Evolutionary conservation across 1,139 yeast genomes (phyloP).

Genomic region (Yamadazyma aaseri): DNA sequence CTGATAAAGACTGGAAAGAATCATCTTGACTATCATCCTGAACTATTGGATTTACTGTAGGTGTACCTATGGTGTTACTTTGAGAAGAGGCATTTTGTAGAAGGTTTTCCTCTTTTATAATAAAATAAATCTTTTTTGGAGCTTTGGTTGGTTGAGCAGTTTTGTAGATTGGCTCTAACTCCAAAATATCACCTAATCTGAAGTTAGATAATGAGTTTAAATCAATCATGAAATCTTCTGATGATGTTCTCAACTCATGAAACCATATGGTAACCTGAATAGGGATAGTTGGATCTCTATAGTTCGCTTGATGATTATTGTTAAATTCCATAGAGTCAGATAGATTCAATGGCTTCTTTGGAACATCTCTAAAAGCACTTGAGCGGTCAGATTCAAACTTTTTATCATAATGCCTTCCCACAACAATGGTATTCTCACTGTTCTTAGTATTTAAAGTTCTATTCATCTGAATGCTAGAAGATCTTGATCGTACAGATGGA

Average conservation of each 20-base stretch:
- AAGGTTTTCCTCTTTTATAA: constrained; percentile 11
- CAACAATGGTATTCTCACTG: constrained; percentile 16
- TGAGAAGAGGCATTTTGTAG: constrained; percentile 1
- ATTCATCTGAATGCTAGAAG: constrained; percentile 13
- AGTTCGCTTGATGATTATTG: neutral
- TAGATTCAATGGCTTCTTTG: constrained; percentile 8
- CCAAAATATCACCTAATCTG: constrained; percentile 73
- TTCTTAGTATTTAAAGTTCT: constrained; percentile 12
- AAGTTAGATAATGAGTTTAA: constrained; percentile 52
- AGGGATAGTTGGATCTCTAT: constrained; percentile 21
- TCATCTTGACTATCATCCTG: constrained; percentile 6
- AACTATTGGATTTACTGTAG: constrained; percentile 4
- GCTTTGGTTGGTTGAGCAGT: neutral
- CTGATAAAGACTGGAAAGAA: constrained; percentile 3
- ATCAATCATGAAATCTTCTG: constrained; percentile 64
- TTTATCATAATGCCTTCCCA: constrained; percentile 14
- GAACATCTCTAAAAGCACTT: constrained; percentile 6
- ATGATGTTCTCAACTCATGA: constrained; percentile 64
- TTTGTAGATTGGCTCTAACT: constrained; percentile 31
- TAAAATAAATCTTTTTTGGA: constrained; percentile 8
- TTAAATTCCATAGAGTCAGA: constrained; percentile 11
- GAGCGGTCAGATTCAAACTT: constrained; percentile 9
- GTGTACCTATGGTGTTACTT: constrained; percentile 3
- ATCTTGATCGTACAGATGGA: constrained; percentile 12
- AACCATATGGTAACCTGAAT: constrained; percentile 62